Evolutionary conservation across 1,284 basidiomycete genomes (phyloP).

Genomic region (Singerocomus inundabilis): DNA sequence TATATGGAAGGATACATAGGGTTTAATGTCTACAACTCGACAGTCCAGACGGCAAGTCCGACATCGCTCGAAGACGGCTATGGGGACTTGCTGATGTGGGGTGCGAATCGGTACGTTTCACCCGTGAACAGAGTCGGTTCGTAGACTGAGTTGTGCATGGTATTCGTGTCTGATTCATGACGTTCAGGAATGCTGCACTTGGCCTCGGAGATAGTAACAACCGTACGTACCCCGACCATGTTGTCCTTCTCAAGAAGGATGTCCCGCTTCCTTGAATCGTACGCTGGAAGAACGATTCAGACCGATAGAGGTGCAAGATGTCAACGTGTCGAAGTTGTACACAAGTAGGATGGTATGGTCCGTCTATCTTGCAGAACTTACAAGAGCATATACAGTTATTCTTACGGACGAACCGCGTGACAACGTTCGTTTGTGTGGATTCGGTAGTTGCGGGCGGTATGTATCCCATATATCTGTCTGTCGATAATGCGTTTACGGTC

Average conservation of each 20-base stretch:
- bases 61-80: slow-evolving; percentile 37
- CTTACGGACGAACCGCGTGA: slow-evolving; percentile 71
- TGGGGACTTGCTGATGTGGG: slow-evolving; percentile 88
- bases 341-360: slow-evolving; percentile 46
- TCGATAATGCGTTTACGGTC: slow-evolving; percentile 4
- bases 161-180: background rate
- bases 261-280: slow-evolving; percentile 18
- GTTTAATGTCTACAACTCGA: slow-evolving; percentile 93
- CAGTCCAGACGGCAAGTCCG: slow-evolving; percentile 74
- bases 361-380: too few species aligned
- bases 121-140: background rate
- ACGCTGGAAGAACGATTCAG: slow-evolving; percentile 47
- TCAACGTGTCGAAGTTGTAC: slow-evolving; percentile 83
- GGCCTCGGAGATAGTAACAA: slow-evolving; percentile 84
- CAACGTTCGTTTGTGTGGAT: slow-evolving; percentile 85
- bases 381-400: slow-evolving; percentile 47
- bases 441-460: slow-evolving; percentile 79
- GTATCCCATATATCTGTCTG: slow-evolving; percentile 12
- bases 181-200: slow-evolving; percentile 72
- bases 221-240: slow-evolving; percentile 77
- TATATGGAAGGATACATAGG: slow-evolving; percentile 91
- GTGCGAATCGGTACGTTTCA: slow-evolving; percentile 70
- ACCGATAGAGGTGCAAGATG: slow-evolving; percentile 60
- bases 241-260: slow-evolving; percentile 51
- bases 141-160: background rate